phyloP scores from a whole-genome alignment of 2,329 filamentous ascomycete species.

The Pleomassaria siparia region DNA sequence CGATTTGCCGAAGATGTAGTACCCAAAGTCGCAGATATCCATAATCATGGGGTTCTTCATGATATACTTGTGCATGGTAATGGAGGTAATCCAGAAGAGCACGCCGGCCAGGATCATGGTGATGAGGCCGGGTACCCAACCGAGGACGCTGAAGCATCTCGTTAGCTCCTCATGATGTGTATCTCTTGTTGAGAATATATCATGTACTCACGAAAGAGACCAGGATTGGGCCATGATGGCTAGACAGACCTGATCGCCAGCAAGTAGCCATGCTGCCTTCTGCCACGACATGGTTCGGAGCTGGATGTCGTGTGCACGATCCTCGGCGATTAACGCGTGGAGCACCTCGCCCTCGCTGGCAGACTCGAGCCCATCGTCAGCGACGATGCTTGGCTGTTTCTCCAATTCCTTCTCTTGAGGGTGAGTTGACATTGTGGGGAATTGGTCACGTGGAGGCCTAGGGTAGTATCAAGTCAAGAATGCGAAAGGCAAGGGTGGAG shows the following conservation, averaged over 20 bases:
- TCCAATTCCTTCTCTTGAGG: no score
- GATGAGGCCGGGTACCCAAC: slow-evolving; percentile 51
- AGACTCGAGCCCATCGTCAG: no score
- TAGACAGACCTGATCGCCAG: slow-evolving; percentile 54
- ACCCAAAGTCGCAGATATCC: slow-evolving; percentile 55
- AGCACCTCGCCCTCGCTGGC: no score
- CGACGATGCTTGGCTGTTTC: no score
- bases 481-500: no score
- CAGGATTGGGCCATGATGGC: slow-evolving; percentile 57
- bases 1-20: slow-evolving; percentile 50
- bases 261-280: slow-evolving; percentile 52
- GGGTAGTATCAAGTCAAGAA: no score
- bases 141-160: slow-evolving; percentile 40
- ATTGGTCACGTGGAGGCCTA: no score
- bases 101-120: slow-evolving; percentile 50
- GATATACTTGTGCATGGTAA: slow-evolving; percentile 56
- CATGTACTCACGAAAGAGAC: slow-evolving; percentile 52
- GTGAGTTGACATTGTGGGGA: no score
- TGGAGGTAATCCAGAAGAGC: slow-evolving; percentile 54
- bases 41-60: slow-evolving; percentile 55
- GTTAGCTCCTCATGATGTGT: no score
- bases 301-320: slow-evolving; percentile 57
- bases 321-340: no score
- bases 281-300: slow-evolving; percentile 58
- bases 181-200: no score